These are phyloP conservation scores for Malania oleifera DNA, from an alignment of 164 flowering plant species.

Conservation along the genomic window DNA sequence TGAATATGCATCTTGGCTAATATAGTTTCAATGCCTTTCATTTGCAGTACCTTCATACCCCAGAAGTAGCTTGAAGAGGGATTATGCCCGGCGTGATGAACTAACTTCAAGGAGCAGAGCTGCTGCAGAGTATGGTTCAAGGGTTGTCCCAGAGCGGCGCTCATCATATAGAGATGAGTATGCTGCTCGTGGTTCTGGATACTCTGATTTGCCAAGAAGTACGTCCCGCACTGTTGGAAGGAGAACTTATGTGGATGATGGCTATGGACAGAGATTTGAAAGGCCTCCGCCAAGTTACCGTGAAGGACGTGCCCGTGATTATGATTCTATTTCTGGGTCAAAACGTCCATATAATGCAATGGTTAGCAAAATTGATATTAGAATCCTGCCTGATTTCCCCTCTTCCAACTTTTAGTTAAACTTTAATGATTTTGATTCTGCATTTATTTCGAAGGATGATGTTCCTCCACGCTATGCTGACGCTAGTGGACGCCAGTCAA, in stretches of 20 bases:
- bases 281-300: constrained; percentile 77
- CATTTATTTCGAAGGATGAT: constrained; percentile 51
- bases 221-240: constrained; percentile 53
- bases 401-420: not conserved
- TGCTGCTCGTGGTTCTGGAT: constrained; percentile 59
- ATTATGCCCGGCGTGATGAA: constrained; percentile 66
- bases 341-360: constrained; percentile 77
- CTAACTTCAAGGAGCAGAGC: constrained; percentile 73
- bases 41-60: constrained; percentile 68
- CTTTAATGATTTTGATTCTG: not conserved
- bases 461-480: constrained; percentile 84
- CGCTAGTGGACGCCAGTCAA: constrained; percentile 67
- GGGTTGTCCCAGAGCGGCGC: constrained; percentile 60
- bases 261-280: constrained; percentile 71
- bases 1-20: not conserved
- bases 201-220: constrained; percentile 53
- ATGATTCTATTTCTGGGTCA: constrained; percentile 78
- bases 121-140: constrained; percentile 57
- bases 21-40: not conserved
- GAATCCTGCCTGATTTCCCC: not conserved
- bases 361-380: constrained; percentile 36
- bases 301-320: constrained; percentile 73
- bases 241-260: constrained; percentile 77
- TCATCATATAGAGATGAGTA: constrained; percentile 70
- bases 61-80: constrained; percentile 74